Evolutionary conservation across 129 eudicot species (phyloP), one percentile per base, ranked within the genome.

Genomic region (Chrysanthemum seticuspe): DNA sequence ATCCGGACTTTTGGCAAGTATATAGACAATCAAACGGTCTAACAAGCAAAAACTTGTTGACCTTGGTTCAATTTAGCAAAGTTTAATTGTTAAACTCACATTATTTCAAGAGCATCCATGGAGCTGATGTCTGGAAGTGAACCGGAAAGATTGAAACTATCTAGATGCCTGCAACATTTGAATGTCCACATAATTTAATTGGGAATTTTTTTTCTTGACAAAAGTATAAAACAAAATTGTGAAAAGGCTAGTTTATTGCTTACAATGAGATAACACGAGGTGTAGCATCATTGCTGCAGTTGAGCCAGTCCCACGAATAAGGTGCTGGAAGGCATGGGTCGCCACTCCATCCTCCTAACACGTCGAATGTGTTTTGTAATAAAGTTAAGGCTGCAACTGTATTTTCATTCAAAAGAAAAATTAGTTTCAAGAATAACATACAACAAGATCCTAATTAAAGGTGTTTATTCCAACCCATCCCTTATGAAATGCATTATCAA

Each of bases 41-140:
- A 62, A 27, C 56, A 51, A 51, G 56, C n/a, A 51, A 11, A 51
- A n/a, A 51, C 16, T 13, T 57, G 14, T 19, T 1, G 10, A 19
- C 14, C 3, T 16, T 67, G 36, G 5, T 56, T 10, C 19, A 72
- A 74, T 6, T 21, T 27, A 19, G 29, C 40, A 23, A 50, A 14
- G 18, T 23, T 53, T 11, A 12, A 2, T 54, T 25, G 68, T 44
- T 63, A 40, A 66, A 49, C 88, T 82, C 66, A 89, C 96, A 90
- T 83, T 62, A 68, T 85, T 47, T 75, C 45, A 45, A 90, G 88
- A 54, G 83, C 90, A 68, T 74, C 83, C 92, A 90, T 90, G 63
- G 88, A 80, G 62, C 90, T 85, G 27, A 90, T 78, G 65, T 90
- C 88, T 47, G 96, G 93, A 82, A 90, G 80, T 15, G 36, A 16